phyloP scores from a whole-genome alignment of 495 filamentous ascomycete genomes.

The Hypomontagnella monticulosa region DNA sequence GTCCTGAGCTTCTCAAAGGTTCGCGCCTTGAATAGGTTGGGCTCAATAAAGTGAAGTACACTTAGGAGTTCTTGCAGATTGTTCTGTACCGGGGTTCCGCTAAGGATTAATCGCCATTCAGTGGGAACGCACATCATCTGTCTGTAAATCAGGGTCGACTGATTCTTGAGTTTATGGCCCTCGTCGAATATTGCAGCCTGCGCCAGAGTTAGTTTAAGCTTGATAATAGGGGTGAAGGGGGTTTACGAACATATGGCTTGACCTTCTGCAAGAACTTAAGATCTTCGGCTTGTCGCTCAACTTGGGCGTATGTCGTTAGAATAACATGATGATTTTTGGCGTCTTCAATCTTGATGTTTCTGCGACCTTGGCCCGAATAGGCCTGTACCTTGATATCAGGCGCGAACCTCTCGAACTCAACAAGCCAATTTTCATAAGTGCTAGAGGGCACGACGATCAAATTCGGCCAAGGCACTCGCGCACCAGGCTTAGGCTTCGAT shows the following conservation, averaged over 20 bases:
- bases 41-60: constrained; percentile 90
- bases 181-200: constrained; percentile 85
- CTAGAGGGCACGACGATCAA: constrained; percentile 91
- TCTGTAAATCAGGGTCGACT: constrained; percentile 79
- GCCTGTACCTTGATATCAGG: constrained; percentile 76
- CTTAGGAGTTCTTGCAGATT: constrained; percentile 92
- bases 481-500: constrained; percentile 47
- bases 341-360: constrained; percentile 69
- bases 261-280: constrained; percentile 50
- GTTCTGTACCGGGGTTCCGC: constrained; percentile 95
- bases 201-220: constrained; percentile 18
- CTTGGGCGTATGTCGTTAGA: constrained; percentile 81
- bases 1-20: constrained; percentile 75
- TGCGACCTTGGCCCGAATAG: constrained; percentile 77
- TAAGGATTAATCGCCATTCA: constrained; percentile 83
- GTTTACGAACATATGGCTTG: constrained; percentile 55
- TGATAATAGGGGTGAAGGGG: not conserved
- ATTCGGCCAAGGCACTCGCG: constrained; percentile 74
- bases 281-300: constrained; percentile 52
- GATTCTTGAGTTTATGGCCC: constrained; percentile 90
- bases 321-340: constrained; percentile 75
- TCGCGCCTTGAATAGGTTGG: constrained; percentile 76
- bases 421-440: constrained; percentile 93
- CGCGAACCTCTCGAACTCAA: constrained; percentile 90
- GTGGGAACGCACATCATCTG: constrained; percentile 81